These are phyloP conservation scores for Triticum urartu DNA, from an alignment of 176 grass and related monocot species.

Conservation along the genomic window DNA sequence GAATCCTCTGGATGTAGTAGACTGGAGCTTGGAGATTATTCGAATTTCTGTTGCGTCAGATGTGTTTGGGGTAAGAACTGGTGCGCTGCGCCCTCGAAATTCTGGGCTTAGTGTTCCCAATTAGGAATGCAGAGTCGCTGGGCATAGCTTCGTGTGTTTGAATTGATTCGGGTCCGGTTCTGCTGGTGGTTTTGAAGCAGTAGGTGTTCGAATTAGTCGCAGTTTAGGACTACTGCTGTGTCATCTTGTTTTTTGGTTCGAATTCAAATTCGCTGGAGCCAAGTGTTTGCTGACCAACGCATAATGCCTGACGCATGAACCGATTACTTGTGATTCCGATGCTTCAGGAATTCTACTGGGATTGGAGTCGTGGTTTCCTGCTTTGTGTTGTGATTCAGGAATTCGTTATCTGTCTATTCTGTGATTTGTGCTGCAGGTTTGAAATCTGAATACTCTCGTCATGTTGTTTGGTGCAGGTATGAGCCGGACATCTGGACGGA, in stretches of 20 bases:
- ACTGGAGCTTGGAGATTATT: background rate
- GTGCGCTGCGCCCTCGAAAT: background rate
- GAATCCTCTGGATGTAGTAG: background rate
- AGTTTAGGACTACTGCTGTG: background rate
- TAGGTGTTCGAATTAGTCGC: background rate
- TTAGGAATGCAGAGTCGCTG: background rate
- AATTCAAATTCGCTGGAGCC: background rate
- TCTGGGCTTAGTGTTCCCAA: background rate
- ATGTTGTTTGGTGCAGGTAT: constrained; percentile 47
- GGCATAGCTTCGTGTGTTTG: background rate
- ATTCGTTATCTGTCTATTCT: background rate
- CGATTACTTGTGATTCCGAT: background rate
- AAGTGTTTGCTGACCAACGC: constrained; percentile 3
- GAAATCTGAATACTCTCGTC: background rate
- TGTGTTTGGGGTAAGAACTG: background rate
- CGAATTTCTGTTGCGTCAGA: constrained; percentile 24
- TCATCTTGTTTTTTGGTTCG: background rate
- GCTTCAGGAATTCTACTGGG: background rate
- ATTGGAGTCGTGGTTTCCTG: background rate
- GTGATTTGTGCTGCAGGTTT: background rate
- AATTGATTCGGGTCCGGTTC: background rate
- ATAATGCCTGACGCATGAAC: background rate
- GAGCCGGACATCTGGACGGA: constrained; percentile 88
- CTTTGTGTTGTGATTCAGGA: background rate
- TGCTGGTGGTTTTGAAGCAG: background rate